Evolutionary conservation across 495 filamentous ascomycete species (phyloP), one percentile per base, ranked within the genome.

Genomic region (Trichoderma parareesei): DNA sequence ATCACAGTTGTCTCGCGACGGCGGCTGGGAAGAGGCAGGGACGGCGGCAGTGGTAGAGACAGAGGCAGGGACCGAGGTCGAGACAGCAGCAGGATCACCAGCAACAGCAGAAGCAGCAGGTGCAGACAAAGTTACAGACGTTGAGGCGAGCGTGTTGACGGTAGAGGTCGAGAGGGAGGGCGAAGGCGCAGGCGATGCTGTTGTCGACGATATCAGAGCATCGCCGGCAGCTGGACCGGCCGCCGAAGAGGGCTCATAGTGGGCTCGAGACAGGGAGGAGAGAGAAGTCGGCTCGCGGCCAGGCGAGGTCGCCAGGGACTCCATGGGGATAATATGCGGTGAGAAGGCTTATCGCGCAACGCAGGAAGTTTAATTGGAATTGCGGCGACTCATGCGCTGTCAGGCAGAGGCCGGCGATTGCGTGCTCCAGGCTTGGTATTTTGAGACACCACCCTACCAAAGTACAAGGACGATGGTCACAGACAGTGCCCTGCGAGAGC

Each of bases 1-100:
- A 60, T 77, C 70, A 66, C 74, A 79, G 65, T 70, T 78, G 60
- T 80, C 73, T 69, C 68, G 69, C 5, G 72, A 71, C 16, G 73
- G 72, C 67, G 53, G 53, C 10, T 35, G 53, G 53, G 53, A 57
- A 35, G 20, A 10, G 49, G 18, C 53, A 57, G 53, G 3, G 3
- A 18, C n/a, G 20, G 48, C 7, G 2, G 48, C 20, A 55, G 18
- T 27, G 40, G 1, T 41, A 41, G 11, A 11, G 40, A 41, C 40
- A 41, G 40, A 48, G 44, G 44, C 44, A 48, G 13, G n/a, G 44
- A 18, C 44, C 11, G 44, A n/a, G 53, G 10, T 37, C 27, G 53
- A 37, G 20, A 35, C 53, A 5, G 53, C 2, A 10, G 18, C 53
- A 37, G 53, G 27, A 0, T 11, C 53, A 18, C 1, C 10, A 14